A percentile compares a stretch with the other conserved stretches of the same genome.
Evolutionary conservation across 192 early-diverging fungal species (phyloP).

Genomic region (Backusella parvicylindrica): DNA sequence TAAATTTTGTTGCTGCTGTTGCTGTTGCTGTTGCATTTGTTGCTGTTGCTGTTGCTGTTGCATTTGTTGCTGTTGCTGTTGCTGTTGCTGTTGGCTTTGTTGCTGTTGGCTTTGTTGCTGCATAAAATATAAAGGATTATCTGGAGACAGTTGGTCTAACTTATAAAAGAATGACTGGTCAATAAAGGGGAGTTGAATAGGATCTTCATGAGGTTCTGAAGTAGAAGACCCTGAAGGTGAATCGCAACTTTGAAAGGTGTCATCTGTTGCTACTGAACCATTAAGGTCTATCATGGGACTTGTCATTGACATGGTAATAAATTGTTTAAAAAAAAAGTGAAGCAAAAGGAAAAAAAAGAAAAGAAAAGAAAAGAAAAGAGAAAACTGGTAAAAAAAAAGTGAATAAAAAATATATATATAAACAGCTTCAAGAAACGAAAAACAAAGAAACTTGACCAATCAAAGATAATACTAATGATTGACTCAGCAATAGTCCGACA

Average conservation of each 20-base stretch:
- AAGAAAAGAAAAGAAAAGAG: background rate
- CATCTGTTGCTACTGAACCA: constrained; percentile 7
- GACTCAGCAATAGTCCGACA: background rate
- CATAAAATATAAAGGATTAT: constrained; percentile 20
- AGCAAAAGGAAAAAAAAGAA: background rate
- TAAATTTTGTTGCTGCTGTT: background rate
- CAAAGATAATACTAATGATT: background rate
- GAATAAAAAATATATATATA: background rate
- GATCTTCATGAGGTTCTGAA: constrained; percentile 27
- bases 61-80: background rate
- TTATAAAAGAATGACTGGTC: constrained; percentile 18
- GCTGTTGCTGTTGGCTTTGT: constrained; percentile 5
- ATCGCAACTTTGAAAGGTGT: constrained; percentile 20
- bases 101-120: background rate
- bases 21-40: background rate
- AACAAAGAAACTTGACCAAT: background rate
- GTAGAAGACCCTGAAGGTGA: constrained; percentile 29
- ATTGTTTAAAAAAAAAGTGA: background rate
- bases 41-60: background rate
- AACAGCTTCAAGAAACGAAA: background rate
- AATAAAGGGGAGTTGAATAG: constrained; percentile 12
- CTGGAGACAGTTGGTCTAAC: constrained; percentile 17
- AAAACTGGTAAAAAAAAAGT: background rate
- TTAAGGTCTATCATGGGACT: background rate
- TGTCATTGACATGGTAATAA: background rate